Evolutionary conservation across 768 basidiomycete genomes (phyloP).

Genomic region (Leccinum disarticulatum): DNA sequence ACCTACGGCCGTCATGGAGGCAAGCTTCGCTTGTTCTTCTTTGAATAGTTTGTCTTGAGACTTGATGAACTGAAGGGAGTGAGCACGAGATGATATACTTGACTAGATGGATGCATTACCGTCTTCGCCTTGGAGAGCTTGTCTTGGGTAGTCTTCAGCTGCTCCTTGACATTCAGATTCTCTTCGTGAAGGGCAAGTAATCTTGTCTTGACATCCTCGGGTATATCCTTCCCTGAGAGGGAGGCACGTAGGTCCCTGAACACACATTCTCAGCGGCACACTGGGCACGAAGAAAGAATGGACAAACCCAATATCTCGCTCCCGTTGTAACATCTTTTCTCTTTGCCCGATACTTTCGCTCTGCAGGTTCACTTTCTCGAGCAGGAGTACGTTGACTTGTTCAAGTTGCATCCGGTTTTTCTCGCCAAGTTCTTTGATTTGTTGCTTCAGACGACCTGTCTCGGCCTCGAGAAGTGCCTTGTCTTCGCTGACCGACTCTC

Average conservation of each 20-base stretch:
- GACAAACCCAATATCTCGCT: conserved; percentile 78
- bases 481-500: conserved; percentile 89
- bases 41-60: conserved; percentile 88
- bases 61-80: conserved; percentile 76
- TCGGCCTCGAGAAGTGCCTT: conserved; percentile 74
- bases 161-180: conserved; percentile 67
- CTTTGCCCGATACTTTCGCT: conserved; percentile 88
- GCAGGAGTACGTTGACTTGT: conserved; percentile 77
- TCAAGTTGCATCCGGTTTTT: conserved; percentile 91
- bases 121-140: conserved; percentile 79
- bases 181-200: conserved; percentile 78
- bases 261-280: conserved; percentile 1
- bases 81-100: background rate
- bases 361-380: conserved; percentile 91
- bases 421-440: conserved; percentile 70
- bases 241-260: conserved; percentile 76
- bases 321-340: conserved; percentile 82
- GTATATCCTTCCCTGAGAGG: conserved; percentile 73
- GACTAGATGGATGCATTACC: conserved; percentile 38
- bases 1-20: conserved; percentile 46
- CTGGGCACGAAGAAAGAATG: conserved; percentile 1
- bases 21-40: conserved; percentile 68
- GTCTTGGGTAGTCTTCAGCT: conserved; percentile 66
- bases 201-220: conserved; percentile 78
- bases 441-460: conserved; percentile 57